A percentile compares a stretch with the other conserved stretches of the same genome.
These are phyloP conservation scores for Tetrahymena thermophila DNA, from an alignment of 73 alveolate species.

Conservation along the genomic window DNA sequence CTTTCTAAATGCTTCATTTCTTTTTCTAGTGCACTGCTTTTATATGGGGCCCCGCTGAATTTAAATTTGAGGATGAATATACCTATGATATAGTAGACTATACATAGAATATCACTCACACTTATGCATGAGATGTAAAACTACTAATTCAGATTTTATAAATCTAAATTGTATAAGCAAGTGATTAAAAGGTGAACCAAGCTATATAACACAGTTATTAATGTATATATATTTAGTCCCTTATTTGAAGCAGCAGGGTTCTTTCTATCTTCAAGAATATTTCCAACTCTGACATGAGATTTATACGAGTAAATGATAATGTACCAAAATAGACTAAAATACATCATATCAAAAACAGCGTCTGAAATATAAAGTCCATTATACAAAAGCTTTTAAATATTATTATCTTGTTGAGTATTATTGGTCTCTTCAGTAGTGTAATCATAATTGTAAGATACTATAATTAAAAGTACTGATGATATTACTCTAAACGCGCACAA, in stretches of 20 bases:
- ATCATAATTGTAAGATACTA: neutral
- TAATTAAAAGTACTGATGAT: neutral
- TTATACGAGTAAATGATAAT: neutral
- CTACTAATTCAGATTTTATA: neutral
- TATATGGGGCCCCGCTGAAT: neutral
- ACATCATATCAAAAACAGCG: neutral
- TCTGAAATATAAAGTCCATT: neutral
- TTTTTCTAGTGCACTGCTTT: neutral
- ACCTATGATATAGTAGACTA: neutral
- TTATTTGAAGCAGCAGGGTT: neutral
- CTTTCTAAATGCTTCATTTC: neutral
- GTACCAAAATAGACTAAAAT: neutral
- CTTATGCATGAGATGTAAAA: neutral
- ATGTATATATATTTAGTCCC: neutral
- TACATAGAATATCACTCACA: neutral
- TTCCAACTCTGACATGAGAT: neutral
- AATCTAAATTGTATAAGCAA: neutral
- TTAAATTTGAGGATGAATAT: neutral
- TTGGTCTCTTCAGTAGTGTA: neutral
- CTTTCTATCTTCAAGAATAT: neutral
- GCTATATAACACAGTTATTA: neutral
- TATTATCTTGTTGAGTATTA: neutral
- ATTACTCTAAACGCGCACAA: neutral
- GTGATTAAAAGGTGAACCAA: neutral
- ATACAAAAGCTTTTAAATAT: neutral